phyloP scores from a whole-genome alignment of 192 early-diverging fungal genomes.

The Chytriomyces confervae region DNA sequence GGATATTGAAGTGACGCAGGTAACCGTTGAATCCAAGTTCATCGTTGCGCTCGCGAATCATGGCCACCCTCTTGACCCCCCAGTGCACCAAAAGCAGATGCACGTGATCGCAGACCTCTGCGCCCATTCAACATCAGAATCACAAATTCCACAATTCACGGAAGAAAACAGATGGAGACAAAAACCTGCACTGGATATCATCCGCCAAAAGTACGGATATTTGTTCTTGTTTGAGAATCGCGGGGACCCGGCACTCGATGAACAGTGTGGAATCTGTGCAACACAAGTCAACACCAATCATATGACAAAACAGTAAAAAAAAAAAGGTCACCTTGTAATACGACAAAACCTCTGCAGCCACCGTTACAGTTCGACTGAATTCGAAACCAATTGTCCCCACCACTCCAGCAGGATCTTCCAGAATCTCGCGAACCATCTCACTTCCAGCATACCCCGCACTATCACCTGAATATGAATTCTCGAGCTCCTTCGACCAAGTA shows the following conservation, averaged over 20 bases:
- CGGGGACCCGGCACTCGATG: not conserved
- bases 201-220: slow-evolving; percentile 16
- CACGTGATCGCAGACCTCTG: not conserved
- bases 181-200: not conserved
- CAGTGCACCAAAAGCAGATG: not conserved
- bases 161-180: not conserved
- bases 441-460: no score
- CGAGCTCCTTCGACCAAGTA: no score
- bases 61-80: not conserved
- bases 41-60: not conserved
- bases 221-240: slow-evolving; percentile 14
- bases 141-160: not conserved
- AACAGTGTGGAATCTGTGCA: slow-evolving; percentile 7
- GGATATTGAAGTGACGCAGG: no score
- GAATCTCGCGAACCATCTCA: no score
- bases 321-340: no score
- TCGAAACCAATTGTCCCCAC: no score
- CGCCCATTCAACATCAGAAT: not conserved
- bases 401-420: no score
- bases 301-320: no score
- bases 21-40: not conserved
- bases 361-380: no score
- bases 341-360: no score
- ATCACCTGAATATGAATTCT: no score
- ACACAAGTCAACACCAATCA: not conserved